Conservation (phyloP, 257 asterid species). For the Plantago ovata region DNA sequence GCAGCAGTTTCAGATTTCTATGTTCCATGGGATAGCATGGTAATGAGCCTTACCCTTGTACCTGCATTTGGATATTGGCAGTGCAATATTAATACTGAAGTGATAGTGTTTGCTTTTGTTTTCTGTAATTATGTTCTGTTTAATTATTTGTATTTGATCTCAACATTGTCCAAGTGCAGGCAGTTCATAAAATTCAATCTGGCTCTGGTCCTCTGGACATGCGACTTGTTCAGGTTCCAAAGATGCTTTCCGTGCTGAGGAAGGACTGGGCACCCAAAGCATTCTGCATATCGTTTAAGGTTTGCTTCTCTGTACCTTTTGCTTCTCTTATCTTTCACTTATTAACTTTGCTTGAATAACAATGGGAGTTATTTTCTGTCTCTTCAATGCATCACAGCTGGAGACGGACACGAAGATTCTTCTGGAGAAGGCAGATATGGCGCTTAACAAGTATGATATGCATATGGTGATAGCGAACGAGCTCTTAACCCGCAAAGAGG, state of each 20-base stretch:
- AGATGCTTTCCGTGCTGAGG: constrained; percentile 85
- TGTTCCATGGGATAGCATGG: constrained; percentile 98
- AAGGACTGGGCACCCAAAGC: constrained; percentile 90
- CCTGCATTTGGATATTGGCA: not conserved
- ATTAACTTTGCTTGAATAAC: too few relatives aligned
- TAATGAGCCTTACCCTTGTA: constrained; percentile 26
- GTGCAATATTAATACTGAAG: not conserved
- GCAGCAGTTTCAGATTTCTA: constrained; percentile 98
- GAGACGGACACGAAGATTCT: constrained; percentile 88
- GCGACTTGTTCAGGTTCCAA: constrained; percentile 87
- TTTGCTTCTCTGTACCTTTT: constrained; percentile 24
- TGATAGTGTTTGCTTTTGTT: too few relatives aligned
- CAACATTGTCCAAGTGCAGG: constrained; percentile 33
- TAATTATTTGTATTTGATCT: not conserved
- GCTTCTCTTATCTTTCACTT: not conserved
- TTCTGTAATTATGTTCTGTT: not conserved
- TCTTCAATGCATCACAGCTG: constrained; percentile 37
- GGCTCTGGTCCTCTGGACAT: constrained; percentile 87
- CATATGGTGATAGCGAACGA: constrained; percentile 96
- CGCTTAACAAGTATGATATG: constrained; percentile 68
- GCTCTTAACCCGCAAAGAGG: constrained; percentile 86
- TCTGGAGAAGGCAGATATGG: constrained; percentile 71
- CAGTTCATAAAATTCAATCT: constrained; percentile 83
- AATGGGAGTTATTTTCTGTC: not conserved
- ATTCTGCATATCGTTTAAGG: constrained; percentile 96